phyloP scores from a whole-genome alignment of 306 rosid genomes.

The Trifolium subterraneum region DNA sequence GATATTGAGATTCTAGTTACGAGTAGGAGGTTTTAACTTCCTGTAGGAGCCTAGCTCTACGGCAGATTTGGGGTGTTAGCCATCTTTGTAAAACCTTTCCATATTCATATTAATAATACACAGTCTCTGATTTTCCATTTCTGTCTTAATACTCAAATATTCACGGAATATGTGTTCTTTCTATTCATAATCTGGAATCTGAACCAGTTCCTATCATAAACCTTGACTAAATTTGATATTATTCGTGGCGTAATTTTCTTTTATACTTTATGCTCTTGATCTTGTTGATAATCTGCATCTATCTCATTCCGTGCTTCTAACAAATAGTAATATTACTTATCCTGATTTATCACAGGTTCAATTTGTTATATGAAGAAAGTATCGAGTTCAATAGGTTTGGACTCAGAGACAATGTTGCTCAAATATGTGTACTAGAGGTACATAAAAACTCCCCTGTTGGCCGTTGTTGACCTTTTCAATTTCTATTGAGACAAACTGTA shows the following conservation, averaged over 20 bases:
- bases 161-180: not conserved
- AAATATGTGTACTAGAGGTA: constrained; percentile 95
- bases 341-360: constrained; percentile 64
- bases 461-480: constrained; percentile 28
- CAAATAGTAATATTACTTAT: constrained; percentile 9
- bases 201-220: constrained; percentile 9
- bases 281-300: constrained; percentile 11
- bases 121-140: too few species aligned
- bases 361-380: constrained; percentile 75
- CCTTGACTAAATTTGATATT: constrained; percentile 18
- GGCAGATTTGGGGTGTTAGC: too few species aligned
- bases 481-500: constrained; percentile 32
- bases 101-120: too few species aligned
- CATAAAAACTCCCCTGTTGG: constrained; percentile 10
- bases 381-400: constrained; percentile 88
- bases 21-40: too few species aligned
- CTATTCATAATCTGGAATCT: constrained; percentile 11
- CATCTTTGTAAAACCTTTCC: too few species aligned
- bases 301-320: constrained; percentile 10
- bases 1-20: too few species aligned
- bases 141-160: not conserved
- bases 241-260: not conserved
- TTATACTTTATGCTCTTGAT: constrained; percentile 26
- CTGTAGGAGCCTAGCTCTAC: too few species aligned
- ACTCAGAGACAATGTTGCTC: constrained; percentile 93